Percentiles rank a stretch among this genome's conserved stretches.
Conservation (phyloP, 1,139 yeast species). For the Zygosaccharomyces pseudobailii region DNA sequence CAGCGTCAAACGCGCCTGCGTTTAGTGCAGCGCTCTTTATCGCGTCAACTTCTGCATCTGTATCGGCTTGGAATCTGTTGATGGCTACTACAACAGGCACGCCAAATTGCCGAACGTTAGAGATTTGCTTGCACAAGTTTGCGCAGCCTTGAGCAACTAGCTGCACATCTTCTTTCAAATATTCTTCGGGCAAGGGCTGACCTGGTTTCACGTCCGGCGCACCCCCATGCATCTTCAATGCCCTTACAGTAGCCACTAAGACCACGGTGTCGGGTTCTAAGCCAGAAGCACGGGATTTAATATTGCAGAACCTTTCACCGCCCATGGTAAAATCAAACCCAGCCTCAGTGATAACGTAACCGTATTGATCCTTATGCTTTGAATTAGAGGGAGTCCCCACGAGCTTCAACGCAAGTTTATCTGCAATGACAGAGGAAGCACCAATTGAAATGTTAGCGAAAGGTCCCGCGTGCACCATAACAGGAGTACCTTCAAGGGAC, state of each 20-base stretch:
- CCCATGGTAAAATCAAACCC: slow-evolving; percentile 89
- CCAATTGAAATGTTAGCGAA: slow-evolving; percentile 84
- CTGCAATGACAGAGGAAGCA: slow-evolving; percentile 78
- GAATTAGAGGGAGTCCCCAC: slow-evolving; percentile 45
- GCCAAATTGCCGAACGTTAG: slow-evolving; percentile 64
- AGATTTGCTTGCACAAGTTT: slow-evolving; percentile 70
- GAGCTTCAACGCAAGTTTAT: slow-evolving; percentile 64
- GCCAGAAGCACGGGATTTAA: slow-evolving; percentile 74
- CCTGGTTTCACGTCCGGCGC: slow-evolving; percentile 84
- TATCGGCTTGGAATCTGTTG: slow-evolving; percentile 68
- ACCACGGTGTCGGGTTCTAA: slow-evolving; percentile 69
- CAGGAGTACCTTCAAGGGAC: slow-evolving; percentile 81
- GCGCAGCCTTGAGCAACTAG: slow-evolving; percentile 61
- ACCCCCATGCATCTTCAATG: slow-evolving; percentile 77
- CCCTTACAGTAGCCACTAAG: slow-evolving; percentile 74
- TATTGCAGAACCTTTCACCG: slow-evolving; percentile 77
- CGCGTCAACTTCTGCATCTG: slow-evolving; percentile 59
- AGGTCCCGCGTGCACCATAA: slow-evolving; percentile 81
- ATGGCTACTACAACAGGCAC: slow-evolving; percentile 78
- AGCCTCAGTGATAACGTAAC: slow-evolving; percentile 78
- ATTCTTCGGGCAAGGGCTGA: slow-evolving; percentile 63
- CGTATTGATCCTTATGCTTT: slow-evolving; percentile 44
- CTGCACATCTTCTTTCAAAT: slow-evolving; percentile 61
- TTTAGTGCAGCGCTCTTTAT: slow-evolving; percentile 58
- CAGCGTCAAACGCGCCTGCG: slow-evolving; percentile 76